Evolutionary conservation across 1,139 yeast genomes (phyloP).

Genomic region (Debaryomyces sp.): DNA sequence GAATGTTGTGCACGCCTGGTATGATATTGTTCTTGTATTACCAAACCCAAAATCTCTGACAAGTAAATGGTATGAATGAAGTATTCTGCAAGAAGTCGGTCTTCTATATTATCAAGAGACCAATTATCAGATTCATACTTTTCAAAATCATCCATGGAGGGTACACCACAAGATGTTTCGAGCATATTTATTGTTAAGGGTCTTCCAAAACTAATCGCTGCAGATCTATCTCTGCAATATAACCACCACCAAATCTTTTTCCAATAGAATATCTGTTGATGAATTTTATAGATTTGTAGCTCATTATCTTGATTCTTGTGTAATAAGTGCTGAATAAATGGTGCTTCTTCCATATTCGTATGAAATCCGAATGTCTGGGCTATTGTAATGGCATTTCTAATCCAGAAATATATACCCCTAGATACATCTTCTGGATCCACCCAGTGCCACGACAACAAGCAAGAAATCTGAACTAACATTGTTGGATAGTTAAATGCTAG

Average conservation of each 20-base stretch:
- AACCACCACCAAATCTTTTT: conserved; percentile 18
- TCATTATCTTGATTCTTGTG: conserved; percentile 1
- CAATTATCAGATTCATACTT: conserved; percentile 13
- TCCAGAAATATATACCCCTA: conserved; percentile 13
- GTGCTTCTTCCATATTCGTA: conserved; percentile 10
- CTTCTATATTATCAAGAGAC: conserved; percentile 7
- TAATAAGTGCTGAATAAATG: conserved; percentile 2
- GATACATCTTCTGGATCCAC: conserved; percentile 16
- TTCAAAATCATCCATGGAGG: conserved; percentile 11
- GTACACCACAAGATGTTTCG: not conserved
- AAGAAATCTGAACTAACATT: conserved; percentile 13
- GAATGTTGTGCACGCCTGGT: not conserved
- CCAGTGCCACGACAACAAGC: conserved; percentile 18
- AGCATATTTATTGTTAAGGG: conserved; percentile 11
- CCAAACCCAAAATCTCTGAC: conserved; percentile 14
- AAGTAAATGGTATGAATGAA: conserved; percentile 12
- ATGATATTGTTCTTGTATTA: conserved; percentile 13
- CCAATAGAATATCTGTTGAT: conserved; percentile 15
- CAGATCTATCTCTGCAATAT: conserved; percentile 16
- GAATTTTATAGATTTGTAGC: conserved; percentile 4
- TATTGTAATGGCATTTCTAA: conserved; percentile 12
- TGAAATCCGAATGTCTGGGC: conserved; percentile 16
- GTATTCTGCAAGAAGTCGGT: conserved; percentile 11
- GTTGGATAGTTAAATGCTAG: conserved; percentile 16
- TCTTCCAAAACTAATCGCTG: conserved; percentile 16